These are phyloP conservation scores for Podaxis sp. DNA, from an alignment of 768 basidiomycete genomes.

Conservation along the genomic window DNA sequence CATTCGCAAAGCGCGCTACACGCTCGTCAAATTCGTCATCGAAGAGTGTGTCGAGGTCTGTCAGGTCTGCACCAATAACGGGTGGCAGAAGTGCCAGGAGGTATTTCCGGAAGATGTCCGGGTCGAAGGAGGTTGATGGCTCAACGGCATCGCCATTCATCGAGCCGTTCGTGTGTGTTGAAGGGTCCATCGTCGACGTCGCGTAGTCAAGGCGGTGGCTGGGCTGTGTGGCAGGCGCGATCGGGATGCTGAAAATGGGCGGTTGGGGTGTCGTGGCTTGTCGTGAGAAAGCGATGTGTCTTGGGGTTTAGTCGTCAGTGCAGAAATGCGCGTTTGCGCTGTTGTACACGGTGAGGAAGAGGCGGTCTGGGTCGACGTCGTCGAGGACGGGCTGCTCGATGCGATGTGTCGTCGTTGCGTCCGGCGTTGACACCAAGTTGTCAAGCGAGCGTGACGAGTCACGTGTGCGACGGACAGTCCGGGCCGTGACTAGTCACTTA, in stretches of 20 bases:
- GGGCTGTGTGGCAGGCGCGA: not conserved
- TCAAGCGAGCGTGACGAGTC: too few relatives aligned
- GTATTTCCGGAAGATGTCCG: slow-evolving; percentile 69
- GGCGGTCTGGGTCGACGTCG: not conserved
- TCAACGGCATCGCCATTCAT: slow-evolving; percentile 29
- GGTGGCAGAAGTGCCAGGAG: slow-evolving; percentile 74
- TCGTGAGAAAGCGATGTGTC: not conserved
- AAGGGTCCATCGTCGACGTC: slow-evolving; percentile 21
- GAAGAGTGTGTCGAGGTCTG: slow-evolving; percentile 68
- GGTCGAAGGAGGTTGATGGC: slow-evolving; percentile 51
- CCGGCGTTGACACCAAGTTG: not conserved
- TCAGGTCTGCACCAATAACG: slow-evolving; percentile 67
- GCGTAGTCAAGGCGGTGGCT: not conserved
- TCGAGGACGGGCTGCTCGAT: not conserved
- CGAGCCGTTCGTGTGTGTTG: slow-evolving; percentile 24
- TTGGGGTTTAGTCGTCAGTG: not conserved
- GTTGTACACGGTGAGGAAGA: not conserved
- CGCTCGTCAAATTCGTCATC: slow-evolving; percentile 76
- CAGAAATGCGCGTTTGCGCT: not conserved
- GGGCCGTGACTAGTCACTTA: too few relatives aligned
- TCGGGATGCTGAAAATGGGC: not conserved
- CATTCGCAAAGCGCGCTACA: slow-evolving; percentile 72
- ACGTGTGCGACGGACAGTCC: too few relatives aligned
- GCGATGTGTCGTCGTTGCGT: not conserved
- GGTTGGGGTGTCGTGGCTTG: slow-evolving; percentile 1